Evolutionary conservation across 495 filamentous ascomycete species (phyloP).

Genomic region (Neurospora pannonica): DNA sequence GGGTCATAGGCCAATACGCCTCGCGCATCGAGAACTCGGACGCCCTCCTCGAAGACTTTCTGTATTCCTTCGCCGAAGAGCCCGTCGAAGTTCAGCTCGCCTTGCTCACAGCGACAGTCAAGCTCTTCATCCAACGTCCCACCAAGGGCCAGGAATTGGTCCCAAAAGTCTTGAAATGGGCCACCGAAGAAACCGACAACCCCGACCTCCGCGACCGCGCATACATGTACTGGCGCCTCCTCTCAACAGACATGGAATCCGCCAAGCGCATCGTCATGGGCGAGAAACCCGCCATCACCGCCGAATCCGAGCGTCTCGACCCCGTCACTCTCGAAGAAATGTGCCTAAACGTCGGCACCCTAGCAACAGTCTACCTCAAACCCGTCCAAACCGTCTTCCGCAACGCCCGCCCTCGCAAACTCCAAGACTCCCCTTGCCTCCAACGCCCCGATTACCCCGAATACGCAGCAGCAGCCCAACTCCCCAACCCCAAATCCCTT

Average conservation of each 20-base stretch:
- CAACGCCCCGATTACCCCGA: slow-evolving; percentile 51
- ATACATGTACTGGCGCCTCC: slow-evolving; percentile 95
- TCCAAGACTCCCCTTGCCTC: slow-evolving; percentile 74
- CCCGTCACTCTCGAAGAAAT: slow-evolving; percentile 75
- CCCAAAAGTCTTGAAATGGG: slow-evolving; percentile 83
- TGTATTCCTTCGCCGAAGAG: slow-evolving; percentile 89
- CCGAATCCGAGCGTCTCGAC: slow-evolving; percentile 83
- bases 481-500: slow-evolving; percentile 30
- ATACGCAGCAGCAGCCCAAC: slow-evolving; percentile 13
- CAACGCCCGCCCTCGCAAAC: slow-evolving; percentile 58
- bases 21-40: slow-evolving; percentile 98
- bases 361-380: slow-evolving; percentile 98
- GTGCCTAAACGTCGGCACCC: slow-evolving; percentile 82
- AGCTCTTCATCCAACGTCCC: slow-evolving; percentile 93
- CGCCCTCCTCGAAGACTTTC: slow-evolving; percentile 86
- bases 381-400: slow-evolving; percentile 94
- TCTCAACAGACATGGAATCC: slow-evolving; percentile 85
- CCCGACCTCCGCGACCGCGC: slow-evolving; percentile 94
- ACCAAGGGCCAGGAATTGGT: slow-evolving; percentile 80
- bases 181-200: slow-evolving; percentile 92
- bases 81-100: slow-evolving; percentile 54
- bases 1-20: slow-evolving; percentile 98
- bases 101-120: slow-evolving; percentile 92
- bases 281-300: slow-evolving; percentile 86
- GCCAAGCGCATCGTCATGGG: slow-evolving; percentile 89